These are phyloP conservation scores for Colletotrichum echinochloae DNA, from an alignment of 2,329 filamentous ascomycete genomes.

Conservation along the genomic window DNA sequence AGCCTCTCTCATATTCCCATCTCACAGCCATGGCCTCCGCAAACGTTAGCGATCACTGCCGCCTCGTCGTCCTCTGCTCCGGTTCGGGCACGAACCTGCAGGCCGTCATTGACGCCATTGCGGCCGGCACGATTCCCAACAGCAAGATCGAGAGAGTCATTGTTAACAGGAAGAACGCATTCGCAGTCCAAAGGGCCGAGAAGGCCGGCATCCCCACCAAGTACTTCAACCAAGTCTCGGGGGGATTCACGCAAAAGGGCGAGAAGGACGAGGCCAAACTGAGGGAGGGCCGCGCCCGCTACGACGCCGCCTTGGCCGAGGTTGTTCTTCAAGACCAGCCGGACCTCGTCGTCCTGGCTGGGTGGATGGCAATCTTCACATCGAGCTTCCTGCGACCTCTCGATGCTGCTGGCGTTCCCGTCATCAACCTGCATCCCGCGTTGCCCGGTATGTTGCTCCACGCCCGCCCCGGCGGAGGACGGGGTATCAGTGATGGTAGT, in stretches of 20 bases:
- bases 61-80: conserved; percentile 76
- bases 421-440: conserved; percentile 89
- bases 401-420: conserved; percentile 68
- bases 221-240: conserved; percentile 84
- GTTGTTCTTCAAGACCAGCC: conserved; percentile 75
- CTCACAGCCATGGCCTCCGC: conserved; percentile 11
- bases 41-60: conserved; percentile 48
- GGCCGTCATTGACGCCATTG: conserved; percentile 70
- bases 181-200: conserved; percentile 54
- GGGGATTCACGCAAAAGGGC: conserved; percentile 70
- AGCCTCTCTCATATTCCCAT: background rate
- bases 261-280: conserved; percentile 70
- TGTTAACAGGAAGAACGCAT: conserved; percentile 62
- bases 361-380: conserved; percentile 89
- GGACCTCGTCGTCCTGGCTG: conserved; percentile 82
- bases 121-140: conserved; percentile 53
- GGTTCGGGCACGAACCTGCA: conserved; percentile 84
- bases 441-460: conserved; percentile 63
- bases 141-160: conserved; percentile 60
- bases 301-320: conserved; percentile 80
- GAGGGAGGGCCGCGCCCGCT: conserved; percentile 71
- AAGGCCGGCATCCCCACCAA: conserved; percentile 75
- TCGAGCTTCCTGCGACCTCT: conserved; percentile 77
- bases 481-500: background rate
- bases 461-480: conserved; percentile 42